Percentiles rank a stretch among this genome's conserved stretches.
Evolutionary conservation across 23 red algal species (phyloP).

Genomic region (Porphyridium purpureum): DNA sequence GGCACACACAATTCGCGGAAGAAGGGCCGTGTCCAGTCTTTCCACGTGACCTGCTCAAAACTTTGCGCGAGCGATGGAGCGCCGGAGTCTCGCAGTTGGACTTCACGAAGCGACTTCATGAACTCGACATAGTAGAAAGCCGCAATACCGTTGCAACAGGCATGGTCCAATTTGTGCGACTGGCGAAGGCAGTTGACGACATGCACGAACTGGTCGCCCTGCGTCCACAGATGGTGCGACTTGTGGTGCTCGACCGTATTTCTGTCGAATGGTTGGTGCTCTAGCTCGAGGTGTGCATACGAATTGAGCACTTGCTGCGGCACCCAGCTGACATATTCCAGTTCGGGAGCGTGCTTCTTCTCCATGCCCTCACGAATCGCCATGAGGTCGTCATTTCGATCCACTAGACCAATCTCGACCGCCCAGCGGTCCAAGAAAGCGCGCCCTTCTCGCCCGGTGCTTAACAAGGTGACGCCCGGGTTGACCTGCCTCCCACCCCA

Average conservation of each 20-base stretch:
- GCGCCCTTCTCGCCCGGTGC: not conserved
- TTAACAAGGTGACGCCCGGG: not conserved
- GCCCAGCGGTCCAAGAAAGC: not conserved
- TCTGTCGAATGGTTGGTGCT: not conserved
- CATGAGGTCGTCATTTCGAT: not conserved
- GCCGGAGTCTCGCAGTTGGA: too few species aligned
- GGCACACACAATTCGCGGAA: too few species aligned
- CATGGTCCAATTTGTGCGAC: not conserved
- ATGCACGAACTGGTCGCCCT: not conserved
- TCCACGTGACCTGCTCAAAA: too few species aligned
- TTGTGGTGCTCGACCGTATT: not conserved
- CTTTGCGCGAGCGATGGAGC: too few species aligned
- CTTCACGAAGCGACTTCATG: too few species aligned
- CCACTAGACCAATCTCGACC: not conserved
- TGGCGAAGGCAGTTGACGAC: conserved; percentile 1
- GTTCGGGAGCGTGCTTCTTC: not conserved
- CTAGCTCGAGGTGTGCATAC: not conserved
- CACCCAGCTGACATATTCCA: not conserved
- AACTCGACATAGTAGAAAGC: not conserved
- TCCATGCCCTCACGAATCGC: not conserved
- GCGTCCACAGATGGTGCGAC: not conserved
- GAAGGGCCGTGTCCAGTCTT: too few species aligned
- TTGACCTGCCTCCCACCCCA: conserved; percentile 2
- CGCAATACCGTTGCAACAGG: not conserved
- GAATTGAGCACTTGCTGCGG: conserved; percentile 1